phyloP scores from a whole-genome alignment of 257 asterid genomes.

The Solanum okadae region DNA sequence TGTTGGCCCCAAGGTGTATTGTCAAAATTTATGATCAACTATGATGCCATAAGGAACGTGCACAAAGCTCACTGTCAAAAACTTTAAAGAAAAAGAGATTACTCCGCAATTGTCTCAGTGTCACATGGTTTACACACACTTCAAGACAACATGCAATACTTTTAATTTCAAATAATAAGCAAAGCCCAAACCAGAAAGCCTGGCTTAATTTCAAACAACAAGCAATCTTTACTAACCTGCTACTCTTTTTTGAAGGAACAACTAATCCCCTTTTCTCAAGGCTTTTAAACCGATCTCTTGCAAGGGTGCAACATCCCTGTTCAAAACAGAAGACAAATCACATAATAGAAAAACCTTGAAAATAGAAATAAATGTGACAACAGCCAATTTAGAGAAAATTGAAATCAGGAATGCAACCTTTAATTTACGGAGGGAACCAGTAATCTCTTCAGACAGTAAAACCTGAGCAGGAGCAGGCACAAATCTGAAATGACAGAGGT shows the following conservation, averaged over 20 bases:
- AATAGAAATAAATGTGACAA: not conserved
- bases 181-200: not conserved
- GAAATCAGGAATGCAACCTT: slow-evolving; percentile 42
- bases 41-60: not conserved
- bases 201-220: not conserved
- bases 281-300: slow-evolving; percentile 84
- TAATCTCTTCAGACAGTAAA: slow-evolving; percentile 87
- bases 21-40: not conserved
- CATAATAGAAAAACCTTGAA: not conserved
- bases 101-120: not conserved
- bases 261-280: slow-evolving; percentile 86
- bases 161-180: not conserved
- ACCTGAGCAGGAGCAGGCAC: slow-evolving; percentile 85
- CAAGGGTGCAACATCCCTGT: slow-evolving; percentile 94
- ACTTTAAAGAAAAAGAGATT: not conserved
- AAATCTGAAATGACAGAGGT: slow-evolving; percentile 33
- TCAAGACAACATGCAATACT: not conserved
- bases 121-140: not conserved
- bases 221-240: slow-evolving; percentile 48
- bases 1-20: not conserved
- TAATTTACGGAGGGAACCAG: slow-evolving; percentile 93
- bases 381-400: not conserved
- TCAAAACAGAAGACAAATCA: not conserved
- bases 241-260: slow-evolving; percentile 62
- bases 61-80: not conserved